Evolutionary conservation across 2,329 filamentous ascomycete species (phyloP).

Genomic region (Talaromyces sp.): DNA sequence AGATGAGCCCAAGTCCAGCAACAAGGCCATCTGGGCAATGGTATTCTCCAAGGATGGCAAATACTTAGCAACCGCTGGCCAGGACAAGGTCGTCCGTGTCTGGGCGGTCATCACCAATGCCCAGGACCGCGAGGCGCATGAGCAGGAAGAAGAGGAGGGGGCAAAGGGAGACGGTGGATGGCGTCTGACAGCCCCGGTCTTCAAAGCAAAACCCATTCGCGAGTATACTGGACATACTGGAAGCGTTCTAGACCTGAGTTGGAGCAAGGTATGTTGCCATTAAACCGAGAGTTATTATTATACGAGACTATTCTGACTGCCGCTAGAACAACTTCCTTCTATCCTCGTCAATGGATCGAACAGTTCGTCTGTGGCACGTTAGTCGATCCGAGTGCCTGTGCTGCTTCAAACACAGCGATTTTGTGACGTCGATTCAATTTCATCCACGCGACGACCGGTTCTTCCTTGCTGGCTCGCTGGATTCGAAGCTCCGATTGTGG

Average conservation of each 20-base stretch:
- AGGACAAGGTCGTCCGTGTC: conserved; percentile 77
- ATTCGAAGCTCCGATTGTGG: conserved; percentile 84
- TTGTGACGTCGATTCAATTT: conserved; percentile 91
- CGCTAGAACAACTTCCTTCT: conserved; percentile 81
- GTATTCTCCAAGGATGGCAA: conserved; percentile 90
- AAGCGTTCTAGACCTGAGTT: conserved; percentile 85
- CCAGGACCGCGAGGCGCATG: conserved; percentile 70
- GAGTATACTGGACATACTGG: conserved; percentile 80
- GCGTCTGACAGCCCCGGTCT: conserved; percentile 82
- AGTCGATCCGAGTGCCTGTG: conserved; percentile 80
- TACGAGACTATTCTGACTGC: not conserved
- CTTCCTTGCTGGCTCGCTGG: conserved; percentile 88
- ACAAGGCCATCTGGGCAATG: conserved; percentile 79
- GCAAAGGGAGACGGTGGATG: conserved; percentile 48
- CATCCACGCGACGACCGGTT: conserved; percentile 94
- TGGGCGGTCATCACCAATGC: conserved; percentile 82
- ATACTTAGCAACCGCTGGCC: conserved; percentile 86
- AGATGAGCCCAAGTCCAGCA: conserved; percentile 17
- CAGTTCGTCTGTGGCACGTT: conserved; percentile 88
- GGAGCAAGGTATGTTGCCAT: conserved; percentile 67
- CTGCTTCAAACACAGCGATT: conserved; percentile 90
- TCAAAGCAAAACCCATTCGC: conserved; percentile 68
- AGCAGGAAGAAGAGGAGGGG: conserved; percentile 59
- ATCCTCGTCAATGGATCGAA: conserved; percentile 97
- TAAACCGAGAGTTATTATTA: not conserved